Percentiles rank a stretch among this genome's conserved stretches.
Conservation (phyloP, 1,139 yeast species). For the Hanseniaspora uvarum region DNA sequence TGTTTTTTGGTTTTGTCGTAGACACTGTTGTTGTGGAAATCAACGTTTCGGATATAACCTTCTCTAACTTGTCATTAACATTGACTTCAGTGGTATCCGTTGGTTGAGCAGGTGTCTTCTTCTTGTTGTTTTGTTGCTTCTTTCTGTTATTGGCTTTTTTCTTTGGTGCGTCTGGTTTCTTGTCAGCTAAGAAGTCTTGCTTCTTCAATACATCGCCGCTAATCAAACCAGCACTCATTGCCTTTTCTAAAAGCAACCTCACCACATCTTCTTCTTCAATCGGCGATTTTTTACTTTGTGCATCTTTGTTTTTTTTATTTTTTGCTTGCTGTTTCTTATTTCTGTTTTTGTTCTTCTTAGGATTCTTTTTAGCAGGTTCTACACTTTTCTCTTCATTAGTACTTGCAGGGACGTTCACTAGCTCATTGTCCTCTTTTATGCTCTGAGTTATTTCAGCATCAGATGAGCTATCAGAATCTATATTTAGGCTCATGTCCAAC, state of each 20-base stretch:
- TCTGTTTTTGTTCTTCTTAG: not conserved
- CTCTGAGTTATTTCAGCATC: not conserved
- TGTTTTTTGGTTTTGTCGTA: not conserved
- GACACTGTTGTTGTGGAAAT: not conserved
- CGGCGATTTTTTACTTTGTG: not conserved
- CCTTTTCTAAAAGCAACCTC: conserved; percentile 12
- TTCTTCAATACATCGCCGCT: conserved; percentile 5
- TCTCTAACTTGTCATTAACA: not conserved
- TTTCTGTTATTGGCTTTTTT: conserved; percentile 2
- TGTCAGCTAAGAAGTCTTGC: conserved; percentile 1
- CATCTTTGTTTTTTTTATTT: not conserved
- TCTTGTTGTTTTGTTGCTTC: conserved; percentile 4
- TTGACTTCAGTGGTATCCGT: not conserved
- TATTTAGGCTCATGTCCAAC: not conserved
- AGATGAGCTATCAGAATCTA: not conserved
- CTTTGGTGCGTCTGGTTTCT: not conserved
- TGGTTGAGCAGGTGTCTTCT: not conserved
- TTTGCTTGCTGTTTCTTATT: not conserved
- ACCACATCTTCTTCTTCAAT: conserved; percentile 8
- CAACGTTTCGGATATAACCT: conserved; percentile 2
- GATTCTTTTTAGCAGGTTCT: not conserved
- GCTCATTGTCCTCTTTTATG: not conserved
- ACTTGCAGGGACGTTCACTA: not conserved
- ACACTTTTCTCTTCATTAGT: not conserved
- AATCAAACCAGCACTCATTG: conserved; percentile 14